Base-by-base conservation (phyloP, 2,329 filamentous ascomycete species). In the Colletotrichum kahawae region DNA sequence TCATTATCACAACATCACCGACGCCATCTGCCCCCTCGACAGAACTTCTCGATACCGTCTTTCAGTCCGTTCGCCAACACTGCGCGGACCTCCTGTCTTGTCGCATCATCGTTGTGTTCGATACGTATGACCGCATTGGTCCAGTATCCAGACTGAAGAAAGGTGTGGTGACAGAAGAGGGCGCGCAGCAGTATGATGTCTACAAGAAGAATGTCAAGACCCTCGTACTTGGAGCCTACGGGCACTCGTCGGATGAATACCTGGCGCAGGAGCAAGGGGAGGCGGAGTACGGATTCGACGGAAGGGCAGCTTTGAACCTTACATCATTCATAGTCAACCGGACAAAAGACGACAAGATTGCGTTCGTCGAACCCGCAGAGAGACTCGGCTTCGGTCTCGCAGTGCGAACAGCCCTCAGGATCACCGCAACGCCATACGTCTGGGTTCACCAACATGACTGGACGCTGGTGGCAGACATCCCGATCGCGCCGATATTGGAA, bases 401-500 rank as follows among this genome's bases (percentile, higher is more conserved):
- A 1, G 88, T 91, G 24, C 87, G 89, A 14, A 87, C 88, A 0
- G 89, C 89, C 0, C 79, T 91, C 60, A 83, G 89, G 4, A 68
- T 84, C 7, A 83, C 85, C 0, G 76, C 80, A 14, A 91, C 89
- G 2, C 87, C 88, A 0, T 89, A 89, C 60, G 88, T 90, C 18
- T 91, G 89, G 89, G 81, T 91, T 0, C 89, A 91, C 76, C 89
- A 91, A 80, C 89, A 91, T 78, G 89, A 91, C 80, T 91, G 89
- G 89, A 82, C 84, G 7, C 80, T 91, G 0, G 82, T 86, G 18
- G 80, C 84, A 2, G 81, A 86, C 62, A 83, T 91, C 5, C 89
- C 89, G 1, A 74, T 90, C 4, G 72, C 77, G 2, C 77, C 84
- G 1, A 79, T 91, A 16, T 78, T 91, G 3, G 80, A 85, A 3